Conservation (phyloP, 139 green algal genomes). For the Auxenochlorella pyrenoidosa region DNA sequence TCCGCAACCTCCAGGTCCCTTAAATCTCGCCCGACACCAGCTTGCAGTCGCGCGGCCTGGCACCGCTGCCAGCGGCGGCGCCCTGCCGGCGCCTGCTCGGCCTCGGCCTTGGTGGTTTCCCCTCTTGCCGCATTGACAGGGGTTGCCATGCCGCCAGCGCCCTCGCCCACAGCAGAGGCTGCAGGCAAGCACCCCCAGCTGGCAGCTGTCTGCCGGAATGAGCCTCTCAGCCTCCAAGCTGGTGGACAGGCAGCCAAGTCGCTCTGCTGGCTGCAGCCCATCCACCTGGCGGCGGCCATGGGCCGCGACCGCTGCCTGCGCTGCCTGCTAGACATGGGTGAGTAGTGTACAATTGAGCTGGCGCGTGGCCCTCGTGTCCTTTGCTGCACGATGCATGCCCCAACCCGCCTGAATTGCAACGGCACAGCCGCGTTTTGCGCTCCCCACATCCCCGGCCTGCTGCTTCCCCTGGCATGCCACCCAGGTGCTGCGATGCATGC, state of each 20-base stretch:
- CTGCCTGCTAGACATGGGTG: constrained; percentile 12
- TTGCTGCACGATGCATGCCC: neutral
- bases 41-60: too few species aligned
- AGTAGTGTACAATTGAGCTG: neutral
- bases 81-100: neutral
- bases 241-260: neutral
- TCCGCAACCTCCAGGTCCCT: too few species aligned
- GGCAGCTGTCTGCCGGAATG: neutral
- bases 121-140: neutral
- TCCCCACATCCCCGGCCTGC: too few species aligned
- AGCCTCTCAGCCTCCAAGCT: neutral
- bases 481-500: neutral
- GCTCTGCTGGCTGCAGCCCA: neutral
- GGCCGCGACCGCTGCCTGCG: neutral
- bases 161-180: neutral
- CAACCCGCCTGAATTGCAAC: neutral
- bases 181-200: neutral
- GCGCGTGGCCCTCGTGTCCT: neutral
- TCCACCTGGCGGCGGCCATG: constrained; percentile 13
- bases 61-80: too few species aligned
- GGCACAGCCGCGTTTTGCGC: neutral
- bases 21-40: too few species aligned
- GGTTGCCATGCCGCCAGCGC: too few species aligned
- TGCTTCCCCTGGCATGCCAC: neutral
- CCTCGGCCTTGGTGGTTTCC: too few species aligned